Conservation (phyloP, 345 rosid species). For the Populus davidiana region DNA sequence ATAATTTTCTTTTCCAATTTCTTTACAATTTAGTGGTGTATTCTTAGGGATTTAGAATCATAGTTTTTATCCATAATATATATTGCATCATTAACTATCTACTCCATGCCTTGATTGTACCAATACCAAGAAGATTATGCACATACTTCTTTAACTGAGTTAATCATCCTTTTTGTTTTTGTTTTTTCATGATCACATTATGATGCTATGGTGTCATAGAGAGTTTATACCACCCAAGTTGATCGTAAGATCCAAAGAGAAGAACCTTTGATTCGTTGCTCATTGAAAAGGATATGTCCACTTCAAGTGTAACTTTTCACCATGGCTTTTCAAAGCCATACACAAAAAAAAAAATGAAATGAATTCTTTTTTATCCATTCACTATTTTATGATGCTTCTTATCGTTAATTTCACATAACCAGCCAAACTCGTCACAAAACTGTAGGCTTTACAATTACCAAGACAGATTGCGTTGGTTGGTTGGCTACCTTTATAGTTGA, state of each 20-base stretch:
- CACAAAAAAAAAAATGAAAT: neutral
- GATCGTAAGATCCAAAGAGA: neutral
- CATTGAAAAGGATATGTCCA: constrained; percentile 3
- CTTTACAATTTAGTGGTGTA: no score
- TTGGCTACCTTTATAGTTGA: neutral
- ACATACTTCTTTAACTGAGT: no score
- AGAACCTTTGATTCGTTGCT: neutral
- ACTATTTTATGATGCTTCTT: constrained; percentile 12
- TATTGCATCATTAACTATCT: no score
- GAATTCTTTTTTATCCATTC: neutral
- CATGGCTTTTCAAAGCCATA: neutral
- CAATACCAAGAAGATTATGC: no score
- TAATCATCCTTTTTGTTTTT: no score
- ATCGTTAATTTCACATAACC: constrained; percentile 2
- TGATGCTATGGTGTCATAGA: no score
- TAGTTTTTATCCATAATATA: no score
- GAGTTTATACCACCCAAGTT: neutral
- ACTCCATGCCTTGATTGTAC: no score
- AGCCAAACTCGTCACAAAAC: neutral
- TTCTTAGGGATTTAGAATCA: no score
- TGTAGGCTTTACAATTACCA: neutral
- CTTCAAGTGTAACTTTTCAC: neutral
- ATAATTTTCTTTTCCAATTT: no score
- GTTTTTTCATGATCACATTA: no score
- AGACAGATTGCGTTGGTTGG: constrained; percentile 4